phyloP scores from a whole-genome alignment of 257 asterid genomes.

The Voacanga thouarsii region DNA sequence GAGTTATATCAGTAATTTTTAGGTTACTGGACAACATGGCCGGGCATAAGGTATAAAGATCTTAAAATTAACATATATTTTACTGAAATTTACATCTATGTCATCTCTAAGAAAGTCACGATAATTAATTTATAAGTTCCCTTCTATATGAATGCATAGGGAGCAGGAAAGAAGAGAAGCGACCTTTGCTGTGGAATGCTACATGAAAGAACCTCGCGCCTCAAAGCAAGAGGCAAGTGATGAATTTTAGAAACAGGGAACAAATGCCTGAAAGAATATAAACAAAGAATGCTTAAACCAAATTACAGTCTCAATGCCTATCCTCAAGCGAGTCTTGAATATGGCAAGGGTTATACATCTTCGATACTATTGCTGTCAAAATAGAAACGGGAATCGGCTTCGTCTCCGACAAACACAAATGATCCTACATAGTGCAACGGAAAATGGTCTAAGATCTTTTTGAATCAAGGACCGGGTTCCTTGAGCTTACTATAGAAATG shows the following conservation, averaged over 20 bases:
- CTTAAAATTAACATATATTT: no score
- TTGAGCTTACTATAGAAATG: no score
- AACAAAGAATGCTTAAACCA: neutral
- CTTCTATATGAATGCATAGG: neutral
- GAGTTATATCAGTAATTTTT: no score
- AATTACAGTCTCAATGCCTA: neutral
- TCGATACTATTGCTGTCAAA: no score
- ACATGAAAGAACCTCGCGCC: neutral
- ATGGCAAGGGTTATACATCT: constrained; percentile 2
- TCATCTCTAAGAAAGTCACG: no score
- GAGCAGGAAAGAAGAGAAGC: neutral
- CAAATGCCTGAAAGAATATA: constrained; percentile 18
- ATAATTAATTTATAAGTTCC: no score
- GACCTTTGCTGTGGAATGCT: neutral
- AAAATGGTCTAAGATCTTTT: no score
- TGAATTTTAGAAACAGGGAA: neutral
- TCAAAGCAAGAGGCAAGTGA: constrained; percentile 1
- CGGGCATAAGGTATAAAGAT: neutral
- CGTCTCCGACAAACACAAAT: no score
- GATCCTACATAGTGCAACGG: no score
- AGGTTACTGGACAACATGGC: neutral
- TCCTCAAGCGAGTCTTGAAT: constrained; percentile 1
- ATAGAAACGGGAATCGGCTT: no score
- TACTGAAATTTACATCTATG: no score
- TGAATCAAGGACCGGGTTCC: no score